These are phyloP conservation scores for Wallemia ichthyophaga DNA, from an alignment of 1,284 basidiomycete species.

Conservation along the genomic window DNA sequence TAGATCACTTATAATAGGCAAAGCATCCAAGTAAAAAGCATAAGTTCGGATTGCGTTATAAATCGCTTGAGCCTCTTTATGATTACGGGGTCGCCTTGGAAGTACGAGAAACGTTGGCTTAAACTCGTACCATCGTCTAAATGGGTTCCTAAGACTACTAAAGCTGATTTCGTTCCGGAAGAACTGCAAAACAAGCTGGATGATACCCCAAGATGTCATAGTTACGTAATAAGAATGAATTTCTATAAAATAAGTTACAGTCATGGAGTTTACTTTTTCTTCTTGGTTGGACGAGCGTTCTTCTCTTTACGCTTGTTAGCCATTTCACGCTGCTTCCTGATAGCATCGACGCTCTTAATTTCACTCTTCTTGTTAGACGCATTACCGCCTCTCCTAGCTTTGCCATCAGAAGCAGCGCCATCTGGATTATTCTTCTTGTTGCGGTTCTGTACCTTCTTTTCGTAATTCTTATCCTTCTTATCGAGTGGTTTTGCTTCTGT, in stretches of 20 bases:
- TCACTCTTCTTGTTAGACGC: conserved; percentile 26
- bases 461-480: conserved; percentile 32
- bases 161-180: background rate
- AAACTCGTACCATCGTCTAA: background rate
- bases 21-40: background rate
- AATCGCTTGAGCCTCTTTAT: background rate
- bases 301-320: conserved; percentile 33
- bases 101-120: background rate
- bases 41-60: background rate
- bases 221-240: background rate
- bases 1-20: background rate
- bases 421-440: conserved; percentile 23
- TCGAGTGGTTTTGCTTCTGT: conserved; percentile 36
- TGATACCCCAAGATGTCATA: background rate
- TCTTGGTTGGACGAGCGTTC: conserved; percentile 31
- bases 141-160: background rate
- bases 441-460: conserved; percentile 30
- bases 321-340: conserved; percentile 36
- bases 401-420: conserved; percentile 13
- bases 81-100: background rate
- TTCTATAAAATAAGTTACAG: background rate
- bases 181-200: background rate
- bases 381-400: conserved; percentile 15
- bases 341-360: conserved; percentile 53
- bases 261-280: conserved; percentile 8